Conservation (phyloP, 495 filamentous ascomycete species). For the Penicillium daleae region DNA sequence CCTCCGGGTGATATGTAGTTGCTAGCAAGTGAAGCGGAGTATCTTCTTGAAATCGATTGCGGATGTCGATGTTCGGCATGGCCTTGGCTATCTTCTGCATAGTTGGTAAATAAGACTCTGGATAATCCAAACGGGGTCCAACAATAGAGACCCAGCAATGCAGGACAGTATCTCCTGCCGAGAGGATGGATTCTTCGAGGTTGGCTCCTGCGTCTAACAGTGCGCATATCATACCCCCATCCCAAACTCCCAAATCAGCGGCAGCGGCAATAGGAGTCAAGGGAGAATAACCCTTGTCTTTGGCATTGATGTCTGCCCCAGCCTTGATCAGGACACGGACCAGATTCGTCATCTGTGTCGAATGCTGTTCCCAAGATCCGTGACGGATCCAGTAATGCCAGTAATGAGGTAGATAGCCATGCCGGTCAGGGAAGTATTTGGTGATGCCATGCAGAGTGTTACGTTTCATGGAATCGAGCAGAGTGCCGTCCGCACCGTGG, state of each 20-base stretch:
- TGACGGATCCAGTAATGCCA: slow-evolving; percentile 29
- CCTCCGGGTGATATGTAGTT: slow-evolving; percentile 24
- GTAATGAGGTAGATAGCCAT: slow-evolving; percentile 17
- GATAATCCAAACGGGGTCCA: slow-evolving; percentile 26
- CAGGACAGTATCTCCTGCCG: slow-evolving; percentile 20
- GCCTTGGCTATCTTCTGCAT: slow-evolving; percentile 13
- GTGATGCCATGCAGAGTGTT: slow-evolving; percentile 27
- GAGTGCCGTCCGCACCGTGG: slow-evolving; percentile 20
- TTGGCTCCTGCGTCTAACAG: slow-evolving; percentile 23
- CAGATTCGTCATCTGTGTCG: slow-evolving; percentile 6
- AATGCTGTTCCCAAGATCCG: slow-evolving; percentile 22
- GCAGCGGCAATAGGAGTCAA: slow-evolving; percentile 23
- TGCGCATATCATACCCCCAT: slow-evolving; percentile 19
- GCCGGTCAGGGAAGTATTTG: slow-evolving; percentile 18
- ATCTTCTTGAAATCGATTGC: slow-evolving; percentile 18
- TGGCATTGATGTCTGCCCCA: slow-evolving; percentile 30
- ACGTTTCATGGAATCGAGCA: slow-evolving; percentile 19
- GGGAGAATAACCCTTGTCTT: slow-evolving; percentile 25
- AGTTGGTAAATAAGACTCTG: slow-evolving; percentile 18
- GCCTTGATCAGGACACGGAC: slow-evolving; percentile 23
- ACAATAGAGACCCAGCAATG: slow-evolving; percentile 23
- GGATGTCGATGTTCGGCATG: slow-evolving; percentile 21
- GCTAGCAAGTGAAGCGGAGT: slow-evolving; percentile 21
- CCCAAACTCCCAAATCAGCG: slow-evolving; percentile 25
- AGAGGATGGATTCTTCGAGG: slow-evolving; percentile 6